Evolutionary conservation across 2,329 filamentous ascomycete species (phyloP).

Genomic region (Aspergillus fijiensis): DNA sequence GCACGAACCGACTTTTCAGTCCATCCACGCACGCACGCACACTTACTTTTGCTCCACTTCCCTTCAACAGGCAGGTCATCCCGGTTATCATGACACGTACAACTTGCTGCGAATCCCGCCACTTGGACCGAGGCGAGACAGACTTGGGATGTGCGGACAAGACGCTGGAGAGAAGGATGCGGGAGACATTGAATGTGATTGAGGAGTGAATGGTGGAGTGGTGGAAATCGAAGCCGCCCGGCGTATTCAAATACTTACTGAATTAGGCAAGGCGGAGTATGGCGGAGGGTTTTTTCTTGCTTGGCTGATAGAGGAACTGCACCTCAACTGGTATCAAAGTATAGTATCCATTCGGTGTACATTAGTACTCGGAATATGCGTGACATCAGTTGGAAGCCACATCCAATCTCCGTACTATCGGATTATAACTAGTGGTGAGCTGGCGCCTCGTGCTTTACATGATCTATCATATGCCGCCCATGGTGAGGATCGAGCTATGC

Average conservation of each 20-base stretch:
- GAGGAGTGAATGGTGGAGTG: too few species aligned
- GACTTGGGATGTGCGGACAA: too few species aligned
- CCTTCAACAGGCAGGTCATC: background rate
- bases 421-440: background rate
- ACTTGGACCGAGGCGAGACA: background rate
- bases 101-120: background rate
- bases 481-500: background rate
- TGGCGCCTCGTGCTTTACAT: background rate
- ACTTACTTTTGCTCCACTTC: background rate
- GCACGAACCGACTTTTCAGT: background rate
- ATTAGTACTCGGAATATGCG: too few species aligned
- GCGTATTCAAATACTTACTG: too few species aligned
- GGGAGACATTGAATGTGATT: too few species aligned
- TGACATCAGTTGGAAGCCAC: too few species aligned
- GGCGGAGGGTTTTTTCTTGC: background rate
- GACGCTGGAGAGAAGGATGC: too few species aligned
- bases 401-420: background rate
- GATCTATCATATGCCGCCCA: background rate
- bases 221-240: too few species aligned
- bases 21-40: background rate
- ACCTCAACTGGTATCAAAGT: background rate
- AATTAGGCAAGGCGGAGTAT: background rate
- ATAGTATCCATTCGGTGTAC: too few species aligned
- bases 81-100: background rate
- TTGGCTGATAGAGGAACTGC: background rate